A percentile compares a stretch with the other conserved stretches of the same genome.
phyloP scores from a whole-genome alignment of 1,139 yeast genomes.

The Wickerhamiella infanticola region DNA sequence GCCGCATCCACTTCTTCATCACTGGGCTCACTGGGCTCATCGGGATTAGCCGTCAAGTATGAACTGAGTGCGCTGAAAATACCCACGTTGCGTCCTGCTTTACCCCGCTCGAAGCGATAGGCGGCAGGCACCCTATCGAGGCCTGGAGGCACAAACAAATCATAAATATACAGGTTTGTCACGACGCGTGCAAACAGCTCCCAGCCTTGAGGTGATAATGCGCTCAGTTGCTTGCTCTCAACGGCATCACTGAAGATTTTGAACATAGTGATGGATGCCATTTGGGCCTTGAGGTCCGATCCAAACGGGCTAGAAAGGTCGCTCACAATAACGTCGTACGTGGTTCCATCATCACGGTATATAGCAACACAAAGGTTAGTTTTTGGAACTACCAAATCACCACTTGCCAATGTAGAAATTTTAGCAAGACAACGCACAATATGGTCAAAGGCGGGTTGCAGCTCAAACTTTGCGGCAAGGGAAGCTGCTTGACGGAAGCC shows the following conservation, averaged over 20 bases:
- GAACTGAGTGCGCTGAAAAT: slow-evolving; percentile 81
- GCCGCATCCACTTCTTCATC: slow-evolving; percentile 86
- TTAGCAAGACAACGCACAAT: slow-evolving; percentile 49
- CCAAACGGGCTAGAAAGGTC: slow-evolving; percentile 77
- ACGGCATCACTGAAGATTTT: slow-evolving; percentile 47
- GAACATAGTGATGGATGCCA: slow-evolving; percentile 74
- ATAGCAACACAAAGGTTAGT: slow-evolving; percentile 28
- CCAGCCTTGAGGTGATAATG: slow-evolving; percentile 37
- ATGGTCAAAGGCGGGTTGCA: slow-evolving; percentile 44
- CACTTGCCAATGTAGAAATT: slow-evolving; percentile 32
- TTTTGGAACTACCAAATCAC: slow-evolving; percentile 25
- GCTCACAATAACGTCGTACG: slow-evolving; percentile 42
- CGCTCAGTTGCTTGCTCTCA: slow-evolving; percentile 21
- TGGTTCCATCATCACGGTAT: slow-evolving; percentile 32
- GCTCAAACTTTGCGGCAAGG: slow-evolving; percentile 50
- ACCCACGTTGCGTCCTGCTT: slow-evolving; percentile 52
- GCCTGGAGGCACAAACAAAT: slow-evolving; percentile 44
- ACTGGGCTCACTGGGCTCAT: slow-evolving; percentile 80
- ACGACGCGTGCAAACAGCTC: slow-evolving; percentile 41
- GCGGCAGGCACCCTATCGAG: slow-evolving; percentile 53
- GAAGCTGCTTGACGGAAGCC: slow-evolving; percentile 74
- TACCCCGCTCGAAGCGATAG: slow-evolving; percentile 44
- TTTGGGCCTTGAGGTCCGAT: slow-evolving; percentile 78
- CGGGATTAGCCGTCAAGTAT: slow-evolving; percentile 73
- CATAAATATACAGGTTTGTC: slow-evolving; percentile 53